Evolutionary conservation across 106 monocot genomes (phyloP).

Genomic region (Dioscorea zingiberensis): DNA sequence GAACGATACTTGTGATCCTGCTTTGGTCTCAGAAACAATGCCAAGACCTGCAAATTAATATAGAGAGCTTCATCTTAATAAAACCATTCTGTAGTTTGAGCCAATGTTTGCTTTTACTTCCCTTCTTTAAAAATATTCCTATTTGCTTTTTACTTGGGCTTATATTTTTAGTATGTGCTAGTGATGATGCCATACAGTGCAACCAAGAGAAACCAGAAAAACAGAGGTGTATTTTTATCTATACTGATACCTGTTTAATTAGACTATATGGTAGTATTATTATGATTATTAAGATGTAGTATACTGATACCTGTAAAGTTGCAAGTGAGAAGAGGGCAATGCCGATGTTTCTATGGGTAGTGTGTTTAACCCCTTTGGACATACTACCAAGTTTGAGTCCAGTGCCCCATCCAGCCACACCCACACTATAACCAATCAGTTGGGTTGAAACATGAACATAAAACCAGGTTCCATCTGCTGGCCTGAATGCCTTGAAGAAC

Average conservation of each 20-base stretch:
- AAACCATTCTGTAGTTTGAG: too few species aligned
- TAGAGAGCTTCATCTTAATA: neutral
- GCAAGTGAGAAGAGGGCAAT: conserved; percentile 33
- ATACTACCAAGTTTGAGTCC: conserved; percentile 35
- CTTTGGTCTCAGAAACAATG: conserved; percentile 7
- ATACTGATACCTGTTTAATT: too few species aligned
- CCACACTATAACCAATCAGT: conserved; percentile 23
- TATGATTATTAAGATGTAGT: too few species aligned
- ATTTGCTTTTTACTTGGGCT: too few species aligned
- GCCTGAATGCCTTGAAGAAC: conserved; percentile 36
- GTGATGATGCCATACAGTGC: too few species aligned
- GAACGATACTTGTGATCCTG: conserved; percentile 18
- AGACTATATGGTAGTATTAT: too few species aligned
- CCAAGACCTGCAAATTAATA: neutral
- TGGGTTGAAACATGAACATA: conserved; percentile 41
- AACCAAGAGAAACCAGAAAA: too few species aligned
- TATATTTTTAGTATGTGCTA: too few species aligned
- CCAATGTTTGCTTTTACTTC: too few species aligned
- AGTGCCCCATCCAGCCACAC: conserved; percentile 40
- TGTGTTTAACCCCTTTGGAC: conserved; percentile 16
- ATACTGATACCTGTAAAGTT: conserved; percentile 28
- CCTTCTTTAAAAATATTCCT: too few species aligned
- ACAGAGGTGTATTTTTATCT: too few species aligned
- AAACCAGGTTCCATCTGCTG: conserved; percentile 39
- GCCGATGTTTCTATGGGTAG: conserved; percentile 29